These are phyloP conservation scores for Talaromyces thailandensis DNA, from an alignment of 495 filamentous ascomycete genomes.

Conservation along the genomic window DNA sequence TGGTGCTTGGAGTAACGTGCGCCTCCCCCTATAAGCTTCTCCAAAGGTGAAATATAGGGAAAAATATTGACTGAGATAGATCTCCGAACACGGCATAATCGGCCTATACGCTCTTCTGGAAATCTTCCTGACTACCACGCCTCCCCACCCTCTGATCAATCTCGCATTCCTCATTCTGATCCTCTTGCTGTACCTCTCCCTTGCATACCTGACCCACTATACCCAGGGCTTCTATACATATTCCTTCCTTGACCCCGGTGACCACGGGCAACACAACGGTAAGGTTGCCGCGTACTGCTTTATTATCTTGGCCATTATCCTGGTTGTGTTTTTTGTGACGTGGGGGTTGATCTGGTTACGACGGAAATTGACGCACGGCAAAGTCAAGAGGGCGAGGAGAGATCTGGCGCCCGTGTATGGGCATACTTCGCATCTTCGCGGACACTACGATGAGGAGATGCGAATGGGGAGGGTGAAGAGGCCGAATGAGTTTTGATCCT, in stretches of 20 bases:
- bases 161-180: slow-evolving; percentile 34
- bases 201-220: slow-evolving; percentile 65
- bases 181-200: slow-evolving; percentile 58
- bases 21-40: slow-evolving; percentile 5
- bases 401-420: slow-evolving; percentile 8
- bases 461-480: not conserved
- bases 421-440: not conserved
- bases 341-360: slow-evolving; percentile 45
- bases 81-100: slow-evolving; percentile 70
- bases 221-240: slow-evolving; percentile 70
- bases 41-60: too few relatives aligned
- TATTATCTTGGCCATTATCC: slow-evolving; percentile 51
- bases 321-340: slow-evolving; percentile 53
- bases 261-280: slow-evolving; percentile 32
- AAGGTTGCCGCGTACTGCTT: slow-evolving; percentile 40
- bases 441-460: not conserved
- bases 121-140: slow-evolving; percentile 52
- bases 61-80: slow-evolving; percentile 21
- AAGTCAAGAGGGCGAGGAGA: slow-evolving; percentile 17
- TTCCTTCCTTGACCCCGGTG: slow-evolving; percentile 54
- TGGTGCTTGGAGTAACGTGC: slow-evolving; percentile 57
- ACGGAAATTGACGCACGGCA: slow-evolving; percentile 26
- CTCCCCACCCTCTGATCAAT: slow-evolving; percentile 37
- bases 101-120: slow-evolving; percentile 62
- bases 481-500: not conserved